phyloP scores from a whole-genome alignment of 2,329 filamentous ascomycete species.

The Sporothrix brasiliensis region DNA sequence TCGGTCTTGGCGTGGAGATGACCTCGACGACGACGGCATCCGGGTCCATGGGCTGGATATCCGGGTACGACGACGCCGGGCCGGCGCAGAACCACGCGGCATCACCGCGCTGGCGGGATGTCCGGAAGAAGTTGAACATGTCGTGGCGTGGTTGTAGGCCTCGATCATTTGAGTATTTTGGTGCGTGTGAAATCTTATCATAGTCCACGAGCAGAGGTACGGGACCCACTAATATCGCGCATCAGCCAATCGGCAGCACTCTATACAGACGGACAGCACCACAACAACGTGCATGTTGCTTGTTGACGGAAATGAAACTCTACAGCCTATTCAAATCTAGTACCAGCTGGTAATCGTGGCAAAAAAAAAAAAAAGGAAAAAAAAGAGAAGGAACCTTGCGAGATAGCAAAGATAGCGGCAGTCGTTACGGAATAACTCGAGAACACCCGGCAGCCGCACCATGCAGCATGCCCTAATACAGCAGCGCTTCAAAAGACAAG shows the following conservation, averaged over 20 bases:
- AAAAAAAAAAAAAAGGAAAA: not conserved
- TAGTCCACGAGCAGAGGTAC: not conserved
- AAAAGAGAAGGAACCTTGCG: not conserved
- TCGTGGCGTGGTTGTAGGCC: not conserved
- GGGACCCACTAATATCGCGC: not conserved
- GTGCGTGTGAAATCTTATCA: conserved; percentile 5
- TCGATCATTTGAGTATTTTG: not conserved
- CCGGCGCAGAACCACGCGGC: conserved; percentile 55
- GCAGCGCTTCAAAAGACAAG: conserved; percentile 23
- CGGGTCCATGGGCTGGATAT: conserved; percentile 45
- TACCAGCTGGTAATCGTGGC: not conserved
- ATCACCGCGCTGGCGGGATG: conserved; percentile 20
- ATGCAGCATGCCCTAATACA: not conserved
- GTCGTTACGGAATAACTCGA: not conserved
- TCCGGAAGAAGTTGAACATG: conserved; percentile 30
- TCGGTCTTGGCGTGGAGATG: conserved; percentile 42
- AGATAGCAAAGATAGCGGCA: not conserved
- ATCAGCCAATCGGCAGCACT: not conserved
- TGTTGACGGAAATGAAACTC: not conserved
- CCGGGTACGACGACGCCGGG: conserved; percentile 57
- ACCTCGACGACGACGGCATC: conserved; percentile 37
- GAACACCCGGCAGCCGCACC: not conserved
- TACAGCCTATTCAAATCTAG: not conserved
- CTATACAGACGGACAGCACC: not conserved
- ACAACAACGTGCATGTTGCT: not conserved